Percentiles rank a stretch among this genome's conserved stretches.
Evolutionary conservation across 1,139 yeast species (phyloP).

Genomic region (Candida albicans): DNA sequence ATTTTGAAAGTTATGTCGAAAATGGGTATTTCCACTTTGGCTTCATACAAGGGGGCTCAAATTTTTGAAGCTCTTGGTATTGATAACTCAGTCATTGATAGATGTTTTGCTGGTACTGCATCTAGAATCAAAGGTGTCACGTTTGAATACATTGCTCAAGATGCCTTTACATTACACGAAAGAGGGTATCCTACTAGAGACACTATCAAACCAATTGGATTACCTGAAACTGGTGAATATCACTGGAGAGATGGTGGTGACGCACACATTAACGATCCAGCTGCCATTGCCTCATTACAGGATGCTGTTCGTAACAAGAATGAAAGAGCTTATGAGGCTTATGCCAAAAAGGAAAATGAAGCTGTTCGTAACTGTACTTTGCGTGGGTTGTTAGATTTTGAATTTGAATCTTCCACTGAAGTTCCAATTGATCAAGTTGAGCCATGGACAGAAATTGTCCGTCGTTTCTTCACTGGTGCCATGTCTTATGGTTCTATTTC

Average conservation of each 20-base stretch:
- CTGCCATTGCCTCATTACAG: slow-evolving; percentile 91
- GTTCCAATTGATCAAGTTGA: slow-evolving; percentile 97
- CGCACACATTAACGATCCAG: slow-evolving; percentile 90
- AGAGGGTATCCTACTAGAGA: slow-evolving; percentile 83
- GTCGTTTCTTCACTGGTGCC: slow-evolving; percentile 97
- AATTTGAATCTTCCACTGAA: slow-evolving; percentile 64
- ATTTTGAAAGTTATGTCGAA: slow-evolving; percentile 96
- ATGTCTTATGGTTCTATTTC: slow-evolving; percentile 99
- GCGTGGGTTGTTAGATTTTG: slow-evolving; percentile 91
- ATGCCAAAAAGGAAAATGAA: slow-evolving; percentile 85
- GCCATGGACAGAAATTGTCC: slow-evolving; percentile 99
- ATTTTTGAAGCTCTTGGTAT: slow-evolving; percentile 96
- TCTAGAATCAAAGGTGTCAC: slow-evolving; percentile 95
- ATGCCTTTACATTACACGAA: slow-evolving; percentile 90
- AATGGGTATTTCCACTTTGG: slow-evolving; percentile 98
- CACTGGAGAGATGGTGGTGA: slow-evolving; percentile 99
- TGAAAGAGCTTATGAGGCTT: slow-evolving; percentile 87
- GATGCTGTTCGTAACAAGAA: slow-evolving; percentile 97
- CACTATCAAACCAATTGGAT: slow-evolving; percentile 66
- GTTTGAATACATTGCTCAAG: slow-evolving; percentile 94
- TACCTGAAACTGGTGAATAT: slow-evolving; percentile 96
- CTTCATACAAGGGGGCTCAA: slow-evolving; percentile 98
- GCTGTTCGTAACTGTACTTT: slow-evolving; percentile 91
- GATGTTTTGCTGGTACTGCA: slow-evolving; percentile 96
- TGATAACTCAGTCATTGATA: slow-evolving; percentile 91